Base-by-base conservation (phyloP, 352 stramenopile genomes). In the Pythium monospermum region DNA sequence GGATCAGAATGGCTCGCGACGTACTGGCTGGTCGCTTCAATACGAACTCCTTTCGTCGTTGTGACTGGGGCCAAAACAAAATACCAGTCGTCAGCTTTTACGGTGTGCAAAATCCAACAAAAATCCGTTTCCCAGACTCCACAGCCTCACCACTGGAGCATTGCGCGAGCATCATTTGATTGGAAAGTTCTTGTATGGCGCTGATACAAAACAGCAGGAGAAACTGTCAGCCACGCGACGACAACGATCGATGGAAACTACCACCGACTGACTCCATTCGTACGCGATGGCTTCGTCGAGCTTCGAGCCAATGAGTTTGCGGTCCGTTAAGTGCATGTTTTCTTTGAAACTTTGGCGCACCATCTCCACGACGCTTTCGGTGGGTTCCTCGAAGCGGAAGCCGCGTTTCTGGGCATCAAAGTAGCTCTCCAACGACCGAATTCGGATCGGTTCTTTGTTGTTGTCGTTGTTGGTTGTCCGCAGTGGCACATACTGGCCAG, bases 11-110 rank as follows among this genome's bases (percentile, higher is more conserved):
- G 64, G 15, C 40, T 70, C 45, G 70, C 45, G 43, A 91, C 60
- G 53, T 84, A 85, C 53, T 87, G 74, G 47, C 76, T 86, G 41
- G 80, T 87, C 15, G 75, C 80, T 49, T 91, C 80, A 26, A 91
- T 73, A 35, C 71, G 66, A n/a, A 91, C 50, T 45, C 76, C 70
- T 35, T 83, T 57, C 13, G 76, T 89, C 37, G 66, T 78, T 11
- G 76, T 90, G 19, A 91, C 81, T 89, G 41, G 15, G 22, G 56
- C 4, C 21, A 49, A 7, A 10, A 46, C 22, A 28, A 11, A 11
- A 43, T 6, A 25, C 13, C 2, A n/a, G 18, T 41, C 43, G 19
- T 16, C 12, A 36, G 7, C 27, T n/a, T 22, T 45, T 1, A 28
- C 5, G 3, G 7, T 1, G 12, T 32, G 13, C 18, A 1, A 35